These are phyloP conservation scores for Neurospora sp. DNA, from an alignment of 495 filamentous ascomycete species.

Conservation along the genomic window DNA sequence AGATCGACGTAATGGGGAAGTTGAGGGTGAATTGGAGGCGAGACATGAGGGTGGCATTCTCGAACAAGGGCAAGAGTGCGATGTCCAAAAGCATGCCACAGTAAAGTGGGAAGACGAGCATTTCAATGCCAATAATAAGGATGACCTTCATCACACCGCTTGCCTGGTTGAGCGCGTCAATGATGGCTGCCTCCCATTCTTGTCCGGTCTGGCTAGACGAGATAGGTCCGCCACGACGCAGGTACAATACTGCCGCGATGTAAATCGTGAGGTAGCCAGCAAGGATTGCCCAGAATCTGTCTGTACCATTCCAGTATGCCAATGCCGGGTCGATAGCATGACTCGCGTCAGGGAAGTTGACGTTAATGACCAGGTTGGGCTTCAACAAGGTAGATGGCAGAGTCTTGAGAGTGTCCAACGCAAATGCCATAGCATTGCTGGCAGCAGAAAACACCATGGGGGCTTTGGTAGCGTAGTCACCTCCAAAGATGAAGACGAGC, in stretches of 20 bases:
- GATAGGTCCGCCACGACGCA: slow-evolving; percentile 57
- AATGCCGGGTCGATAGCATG: slow-evolving; percentile 47
- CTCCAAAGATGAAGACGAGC: slow-evolving; percentile 21
- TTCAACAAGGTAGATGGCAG: slow-evolving; percentile 12
- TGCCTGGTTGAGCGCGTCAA: slow-evolving; percentile 82
- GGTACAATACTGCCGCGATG: slow-evolving; percentile 63
- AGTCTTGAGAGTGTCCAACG: slow-evolving; percentile 6
- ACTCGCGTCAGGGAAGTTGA: slow-evolving; percentile 29
- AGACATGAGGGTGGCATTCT: slow-evolving; percentile 60
- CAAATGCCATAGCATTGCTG: slow-evolving; percentile 1
- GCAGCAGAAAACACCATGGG: slow-evolving; percentile 2
- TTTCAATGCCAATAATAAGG: slow-evolving; percentile 96
- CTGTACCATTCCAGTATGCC: slow-evolving; percentile 64
- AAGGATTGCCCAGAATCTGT: slow-evolving; percentile 69
- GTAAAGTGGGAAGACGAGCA: slow-evolving; percentile 94
- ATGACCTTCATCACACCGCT: slow-evolving; percentile 97
- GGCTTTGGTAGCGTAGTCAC: slow-evolving; percentile 21
- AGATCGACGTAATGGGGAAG: slow-evolving; percentile 76
- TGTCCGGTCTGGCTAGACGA: slow-evolving; percentile 53
- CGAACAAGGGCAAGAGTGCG: slow-evolving; percentile 82
- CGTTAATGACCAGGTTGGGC: slow-evolving; percentile 40
- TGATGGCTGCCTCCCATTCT: slow-evolving; percentile 63
- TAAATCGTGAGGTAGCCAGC: slow-evolving; percentile 72
- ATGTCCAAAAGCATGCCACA: slow-evolving; percentile 86
- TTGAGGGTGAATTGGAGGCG: slow-evolving; percentile 63